Base-by-base conservation (phyloP, 805 yeast species). In the Saturnispora diversa region DNA sequence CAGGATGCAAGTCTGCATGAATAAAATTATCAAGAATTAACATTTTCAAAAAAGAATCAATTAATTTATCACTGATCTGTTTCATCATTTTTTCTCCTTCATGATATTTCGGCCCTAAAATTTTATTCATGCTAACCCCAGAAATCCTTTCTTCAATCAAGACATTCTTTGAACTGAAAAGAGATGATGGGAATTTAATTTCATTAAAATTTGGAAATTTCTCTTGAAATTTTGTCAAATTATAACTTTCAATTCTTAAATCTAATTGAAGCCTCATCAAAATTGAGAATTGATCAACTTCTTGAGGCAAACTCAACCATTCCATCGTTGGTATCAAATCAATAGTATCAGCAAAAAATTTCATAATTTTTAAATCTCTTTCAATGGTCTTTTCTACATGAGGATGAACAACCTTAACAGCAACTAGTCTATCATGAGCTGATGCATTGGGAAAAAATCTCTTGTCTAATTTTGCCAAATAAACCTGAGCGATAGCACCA, bases 401-500 rank as follows among this genome's bases (percentile, higher is more conserved):
- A 1, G 99, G 99, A 61, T 92, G 99, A 39, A 90, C 71, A 6
- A 92, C 92, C 58, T 92, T 92, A 35, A 92, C 77, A 0, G 97
- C 97, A 22, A 86, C 95, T 60, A 73, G 68, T 37, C 72, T 69
- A 36, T 68, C 67, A 11, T 73, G 65, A 1, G 60, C 55, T 13
- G 59, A 58, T 1, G 40, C 46, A 11, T 42, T 42, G 13, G 46
- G 41, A 15, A 49, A 44, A 43, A 71, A 70, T 30, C 63, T 62
- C 13, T 61, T 54, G 12, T 77, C 72, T 19, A 85, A 60, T 48
- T 75, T 77, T 1, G 84, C 97, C 28, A 74, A 60, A 60, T 90
- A 84, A 3, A 92, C 98, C 60, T 92, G 98, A 1, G 96, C 98
- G 64, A 92, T 92, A 2, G 98, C 96, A 11, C 98, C 98, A n/a